phyloP scores from a whole-genome alignment of 345 rosid genomes.

The Citrus cavaleriei region DNA sequence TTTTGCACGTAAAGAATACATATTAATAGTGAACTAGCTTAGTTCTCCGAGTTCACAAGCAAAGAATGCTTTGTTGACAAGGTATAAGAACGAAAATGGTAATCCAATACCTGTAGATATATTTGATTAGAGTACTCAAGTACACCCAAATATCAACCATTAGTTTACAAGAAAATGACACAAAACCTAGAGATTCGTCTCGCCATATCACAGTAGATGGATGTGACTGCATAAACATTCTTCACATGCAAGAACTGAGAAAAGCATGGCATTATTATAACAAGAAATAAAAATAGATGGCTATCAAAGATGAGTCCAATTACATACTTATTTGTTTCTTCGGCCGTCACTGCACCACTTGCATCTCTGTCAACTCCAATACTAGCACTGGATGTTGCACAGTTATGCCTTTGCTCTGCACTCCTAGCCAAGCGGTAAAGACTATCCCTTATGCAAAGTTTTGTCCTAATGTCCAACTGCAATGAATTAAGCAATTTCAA shows the following conservation, averaged over 20 bases:
- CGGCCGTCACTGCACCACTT: constrained; percentile 33
- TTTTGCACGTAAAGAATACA: not conserved
- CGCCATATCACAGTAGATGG: not conserved
- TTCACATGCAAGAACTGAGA: not conserved
- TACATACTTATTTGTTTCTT: constrained; percentile 66
- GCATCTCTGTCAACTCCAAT: constrained; percentile 36
- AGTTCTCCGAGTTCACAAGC: not conserved
- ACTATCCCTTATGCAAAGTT: constrained; percentile 90
- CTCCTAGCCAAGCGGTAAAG: constrained; percentile 89
- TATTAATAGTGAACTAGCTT: not conserved
- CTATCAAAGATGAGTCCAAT: not conserved
- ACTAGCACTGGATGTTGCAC: constrained; percentile 35
- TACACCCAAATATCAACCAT: not conserved
- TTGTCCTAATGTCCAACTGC: constrained; percentile 89
- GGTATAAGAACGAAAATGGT: not conserved
- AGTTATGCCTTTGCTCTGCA: constrained; percentile 75
- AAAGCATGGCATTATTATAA: not conserved
- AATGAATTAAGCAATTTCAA: constrained; percentile 14
- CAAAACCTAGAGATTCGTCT: not conserved
- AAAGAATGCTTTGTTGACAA: not conserved
- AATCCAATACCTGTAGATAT: not conserved
- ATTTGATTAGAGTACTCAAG: not conserved
- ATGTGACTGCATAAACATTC: not conserved
- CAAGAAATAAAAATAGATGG: not conserved
- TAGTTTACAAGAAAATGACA: not conserved